Conservation (phyloP, 345 rosid species). For the Leavenworthia alabamica region DNA sequence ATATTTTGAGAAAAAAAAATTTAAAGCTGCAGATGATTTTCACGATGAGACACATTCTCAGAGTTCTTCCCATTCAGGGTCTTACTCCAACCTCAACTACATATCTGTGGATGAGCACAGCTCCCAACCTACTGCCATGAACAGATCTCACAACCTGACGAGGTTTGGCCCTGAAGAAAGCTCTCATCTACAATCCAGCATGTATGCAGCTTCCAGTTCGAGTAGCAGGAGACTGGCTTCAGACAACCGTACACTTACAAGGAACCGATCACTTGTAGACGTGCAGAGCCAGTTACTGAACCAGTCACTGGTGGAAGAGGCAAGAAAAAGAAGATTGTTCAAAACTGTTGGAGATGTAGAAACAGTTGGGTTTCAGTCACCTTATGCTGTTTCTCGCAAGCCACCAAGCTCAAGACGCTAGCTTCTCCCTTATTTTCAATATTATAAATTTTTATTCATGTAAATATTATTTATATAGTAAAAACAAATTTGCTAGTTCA, state of each 20-base stretch:
- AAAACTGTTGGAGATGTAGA: slow-evolving; percentile 76
- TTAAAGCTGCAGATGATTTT: slow-evolving; percentile 53
- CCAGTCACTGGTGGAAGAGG: slow-evolving; percentile 56
- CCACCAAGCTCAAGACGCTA: slow-evolving; percentile 27
- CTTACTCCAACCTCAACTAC: slow-evolving; percentile 52
- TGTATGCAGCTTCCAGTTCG: slow-evolving; percentile 37
- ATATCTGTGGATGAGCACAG: slow-evolving; percentile 40
- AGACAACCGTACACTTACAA: slow-evolving; percentile 35
- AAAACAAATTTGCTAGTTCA: slow-evolving; percentile 9
- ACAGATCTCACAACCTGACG: slow-evolving; percentile 37
- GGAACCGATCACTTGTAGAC: slow-evolving; percentile 66
- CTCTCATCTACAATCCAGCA: slow-evolving; percentile 31
- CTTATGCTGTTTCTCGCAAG: slow-evolving; percentile 36
- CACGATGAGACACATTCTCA: slow-evolving; percentile 59
- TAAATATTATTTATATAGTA: background rate
- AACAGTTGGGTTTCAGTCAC: slow-evolving; percentile 60
- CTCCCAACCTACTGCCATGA: slow-evolving; percentile 23
- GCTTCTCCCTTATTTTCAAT: slow-evolving; percentile 1
- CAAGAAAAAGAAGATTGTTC: slow-evolving; percentile 47
- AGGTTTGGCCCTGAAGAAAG: slow-evolving; percentile 51
- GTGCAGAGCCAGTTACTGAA: slow-evolving; percentile 54
- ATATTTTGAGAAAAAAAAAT: background rate
- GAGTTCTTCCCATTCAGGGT: slow-evolving; percentile 56
- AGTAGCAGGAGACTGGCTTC: slow-evolving; percentile 26
- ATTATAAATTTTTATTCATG: background rate